Conservation (phyloP, 164 flowering plant genomes). For the Piper longum region DNA sequence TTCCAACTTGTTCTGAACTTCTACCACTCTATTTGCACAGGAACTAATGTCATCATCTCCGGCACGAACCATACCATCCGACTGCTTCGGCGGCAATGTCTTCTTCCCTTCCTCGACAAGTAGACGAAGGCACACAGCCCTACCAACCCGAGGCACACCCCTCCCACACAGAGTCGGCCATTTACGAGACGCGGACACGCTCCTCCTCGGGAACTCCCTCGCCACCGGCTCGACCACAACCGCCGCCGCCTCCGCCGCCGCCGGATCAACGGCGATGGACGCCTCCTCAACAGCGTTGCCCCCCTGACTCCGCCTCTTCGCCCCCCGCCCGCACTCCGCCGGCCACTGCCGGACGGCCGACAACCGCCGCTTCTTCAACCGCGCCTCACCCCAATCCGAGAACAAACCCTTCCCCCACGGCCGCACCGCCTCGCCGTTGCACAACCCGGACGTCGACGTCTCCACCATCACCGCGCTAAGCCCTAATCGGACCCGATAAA, state of each 20-base stretch:
- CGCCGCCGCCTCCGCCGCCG: conserved; percentile 3
- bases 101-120: not conserved
- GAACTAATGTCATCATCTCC: not conserved
- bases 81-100: too few relatives aligned
- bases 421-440: too few relatives aligned
- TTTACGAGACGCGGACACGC: conserved; percentile 18
- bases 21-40: not conserved
- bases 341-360: conserved; percentile 50
- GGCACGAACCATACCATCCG: not conserved
- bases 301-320: not conserved
- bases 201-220: conserved; percentile 31
- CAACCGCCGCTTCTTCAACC: conserved; percentile 1
- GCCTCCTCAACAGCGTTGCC: not conserved
- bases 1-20: not conserved
- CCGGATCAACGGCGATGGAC: not conserved
- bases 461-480: too few relatives aligned
- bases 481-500: too few relatives aligned
- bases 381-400: too few relatives aligned
- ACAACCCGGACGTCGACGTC: too few relatives aligned
- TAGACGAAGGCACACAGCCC: conserved; percentile 11
- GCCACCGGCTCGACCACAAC: not conserved
- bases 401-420: too few relatives aligned
- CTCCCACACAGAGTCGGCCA: conserved; percentile 26
- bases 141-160: conserved; percentile 17
- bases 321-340: conserved; percentile 28